phyloP scores from a whole-genome alignment of 1,284 basidiomycete genomes.

The Mycosarcoma mackinlayi region DNA sequence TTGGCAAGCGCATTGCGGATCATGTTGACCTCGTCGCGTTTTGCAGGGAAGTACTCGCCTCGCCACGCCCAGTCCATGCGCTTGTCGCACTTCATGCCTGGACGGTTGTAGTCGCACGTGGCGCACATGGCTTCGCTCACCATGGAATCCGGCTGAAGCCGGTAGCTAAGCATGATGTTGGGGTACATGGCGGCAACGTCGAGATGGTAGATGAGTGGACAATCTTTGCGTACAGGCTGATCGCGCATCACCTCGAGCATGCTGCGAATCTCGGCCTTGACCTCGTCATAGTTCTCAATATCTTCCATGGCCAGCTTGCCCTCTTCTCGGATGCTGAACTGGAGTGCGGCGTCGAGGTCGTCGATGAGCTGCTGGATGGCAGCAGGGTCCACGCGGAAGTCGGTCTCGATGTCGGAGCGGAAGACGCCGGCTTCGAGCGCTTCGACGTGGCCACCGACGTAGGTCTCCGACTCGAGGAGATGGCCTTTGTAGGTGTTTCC shows the following conservation, averaged over 20 bases:
- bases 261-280: constrained; percentile 81
- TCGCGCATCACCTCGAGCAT: constrained; percentile 91
- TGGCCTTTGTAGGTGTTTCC: constrained; percentile 96
- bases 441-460: constrained; percentile 98
- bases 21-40: constrained; percentile 99
- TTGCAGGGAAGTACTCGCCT: constrained; percentile 97
- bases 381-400: constrained; percentile 92
- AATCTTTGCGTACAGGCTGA: constrained; percentile 86
- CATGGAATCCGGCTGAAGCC: constrained; percentile 97
- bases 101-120: constrained; percentile 97
- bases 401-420: constrained; percentile 90
- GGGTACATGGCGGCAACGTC: constrained; percentile 99
- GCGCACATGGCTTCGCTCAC: constrained; percentile 96
- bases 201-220: constrained; percentile 96
- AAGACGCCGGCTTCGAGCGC: constrained; percentile 98
- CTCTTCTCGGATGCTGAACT: constrained; percentile 90
- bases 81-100: constrained; percentile 93
- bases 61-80: constrained; percentile 98
- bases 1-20: constrained; percentile 96
- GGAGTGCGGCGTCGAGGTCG: constrained; percentile 89
- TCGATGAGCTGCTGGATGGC: constrained; percentile 93
- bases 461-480: constrained; percentile 94
- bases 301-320: constrained; percentile 82
- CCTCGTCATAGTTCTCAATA: constrained; percentile 95
- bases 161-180: constrained; percentile 99